These are phyloP conservation scores for Nitzschia sp. DNA, from an alignment of 108 stramenopile species.

Conservation along the genomic window DNA sequence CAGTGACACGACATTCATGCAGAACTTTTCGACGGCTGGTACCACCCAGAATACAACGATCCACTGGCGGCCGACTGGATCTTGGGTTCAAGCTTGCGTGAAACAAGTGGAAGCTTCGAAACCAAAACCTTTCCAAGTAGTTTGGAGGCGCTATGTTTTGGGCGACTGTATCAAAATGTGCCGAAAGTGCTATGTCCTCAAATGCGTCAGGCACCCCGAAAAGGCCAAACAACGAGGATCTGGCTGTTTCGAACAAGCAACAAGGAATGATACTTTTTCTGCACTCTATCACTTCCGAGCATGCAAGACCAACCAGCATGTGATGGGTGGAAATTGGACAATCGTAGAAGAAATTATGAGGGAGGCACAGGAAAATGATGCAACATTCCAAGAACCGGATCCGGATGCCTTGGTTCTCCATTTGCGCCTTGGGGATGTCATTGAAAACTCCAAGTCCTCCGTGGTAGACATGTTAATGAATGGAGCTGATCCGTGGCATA, in stretches of 20 bases:
- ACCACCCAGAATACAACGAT: neutral
- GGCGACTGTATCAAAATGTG: slow-evolving; percentile 26
- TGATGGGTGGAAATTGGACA: slow-evolving; percentile 12
- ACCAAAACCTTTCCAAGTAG: slow-evolving; percentile 4
- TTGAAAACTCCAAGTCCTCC: slow-evolving; percentile 22
- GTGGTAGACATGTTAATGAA: slow-evolving; percentile 12
- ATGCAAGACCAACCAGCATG: slow-evolving; percentile 7
- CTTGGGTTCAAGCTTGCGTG: slow-evolving; percentile 15
- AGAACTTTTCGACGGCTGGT: too few relatives aligned
- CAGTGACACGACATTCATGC: too few relatives aligned
- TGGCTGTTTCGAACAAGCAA: slow-evolving; percentile 8
- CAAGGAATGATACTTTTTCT: slow-evolving; percentile 18
- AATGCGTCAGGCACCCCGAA: slow-evolving; percentile 18
- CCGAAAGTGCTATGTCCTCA: slow-evolving; percentile 11
- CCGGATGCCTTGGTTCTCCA: slow-evolving; percentile 19
- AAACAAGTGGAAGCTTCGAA: neutral
- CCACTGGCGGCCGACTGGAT: neutral
- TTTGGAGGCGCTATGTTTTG: slow-evolving; percentile 24
- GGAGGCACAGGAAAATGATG: slow-evolving; percentile 5
- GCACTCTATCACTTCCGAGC: slow-evolving; percentile 14
- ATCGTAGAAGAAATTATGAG: slow-evolving; percentile 16
- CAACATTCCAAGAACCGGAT: slow-evolving; percentile 6
- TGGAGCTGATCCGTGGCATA: slow-evolving; percentile 24
- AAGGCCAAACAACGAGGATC: slow-evolving; percentile 20
- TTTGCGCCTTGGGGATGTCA: slow-evolving; percentile 30